A percentile compares a stretch with the other conserved stretches of the same genome.
Conservation (phyloP, 1,284 basidiomycete genomes). For the Tilletia setariae region DNA sequence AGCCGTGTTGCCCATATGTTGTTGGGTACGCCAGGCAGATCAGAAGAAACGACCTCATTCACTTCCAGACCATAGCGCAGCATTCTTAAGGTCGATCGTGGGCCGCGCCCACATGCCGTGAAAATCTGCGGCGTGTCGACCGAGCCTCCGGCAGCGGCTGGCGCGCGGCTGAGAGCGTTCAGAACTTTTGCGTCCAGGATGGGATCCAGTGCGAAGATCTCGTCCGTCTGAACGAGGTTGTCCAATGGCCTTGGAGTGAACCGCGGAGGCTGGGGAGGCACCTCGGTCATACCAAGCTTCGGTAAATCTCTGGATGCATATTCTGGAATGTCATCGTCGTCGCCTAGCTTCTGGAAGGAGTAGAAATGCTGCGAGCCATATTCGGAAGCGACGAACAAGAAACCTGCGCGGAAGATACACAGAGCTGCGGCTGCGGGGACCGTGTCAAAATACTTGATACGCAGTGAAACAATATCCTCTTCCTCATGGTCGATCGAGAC, state of each 20-base stretch:
- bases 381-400: slow-evolving; percentile 51
- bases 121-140: slow-evolving; percentile 52
- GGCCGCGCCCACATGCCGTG: slow-evolving; percentile 45
- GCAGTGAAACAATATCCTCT: slow-evolving; percentile 44
- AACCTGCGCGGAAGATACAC: slow-evolving; percentile 50
- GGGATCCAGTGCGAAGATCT: slow-evolving; percentile 46
- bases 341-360: slow-evolving; percentile 53
- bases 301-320: slow-evolving; percentile 42
- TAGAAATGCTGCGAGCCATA: slow-evolving; percentile 45
- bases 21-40: slow-evolving; percentile 50
- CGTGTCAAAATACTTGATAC: slow-evolving; percentile 54
- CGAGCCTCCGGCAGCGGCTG: slow-evolving; percentile 10
- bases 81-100: slow-evolving; percentile 50
- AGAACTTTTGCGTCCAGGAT: slow-evolving; percentile 47
- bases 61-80: slow-evolving; percentile 51
- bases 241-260: slow-evolving; percentile 49
- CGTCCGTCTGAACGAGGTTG: slow-evolving; percentile 47
- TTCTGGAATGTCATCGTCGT: slow-evolving; percentile 50
- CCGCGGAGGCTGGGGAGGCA: slow-evolving; percentile 31
- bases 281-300: slow-evolving; percentile 31
- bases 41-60: slow-evolving; percentile 51
- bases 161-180: slow-evolving; percentile 31
- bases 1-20: slow-evolving; percentile 52
- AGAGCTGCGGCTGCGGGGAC: slow-evolving; percentile 48
- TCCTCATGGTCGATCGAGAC: slow-evolving; percentile 53